Evolutionary conservation across 2,329 filamentous ascomycete genomes (phyloP), one percentile per base, ranked within the genome.

Genomic region (Clarireedia sp.): DNA sequence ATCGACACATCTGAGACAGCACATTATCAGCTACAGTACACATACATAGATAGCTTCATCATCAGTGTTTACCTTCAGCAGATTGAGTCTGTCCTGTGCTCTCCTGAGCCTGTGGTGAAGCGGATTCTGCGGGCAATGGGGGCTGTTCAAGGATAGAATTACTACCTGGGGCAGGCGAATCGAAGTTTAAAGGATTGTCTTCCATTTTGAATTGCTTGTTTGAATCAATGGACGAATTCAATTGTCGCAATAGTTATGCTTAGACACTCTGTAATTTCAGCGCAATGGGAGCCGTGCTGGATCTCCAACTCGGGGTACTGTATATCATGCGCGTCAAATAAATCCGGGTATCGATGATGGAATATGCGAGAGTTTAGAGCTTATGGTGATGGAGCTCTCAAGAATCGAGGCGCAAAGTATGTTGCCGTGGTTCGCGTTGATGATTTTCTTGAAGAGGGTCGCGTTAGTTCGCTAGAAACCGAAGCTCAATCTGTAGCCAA

Each of bases 1-100:
- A 87, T 87, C 59, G 81, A 77, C 44, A 85, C 72, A 73, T 89
- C 85, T 83, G 36, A 46, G 24, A 14, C 48, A 47, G 44, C 60
- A 47, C n/a, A 21, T 51, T 8, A n/a, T 43, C 16, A 59, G 17
- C 14, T 41, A 23, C 24, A 29, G 21, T 58, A 52, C 59, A 54
- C 55, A 16, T 21, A 48, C 46, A 21, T 46, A 16, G 9, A 46
- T 24, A 14, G n/a, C 23, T 24, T 14, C 43, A 16, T 14, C 16
- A 16, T 23, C 43, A 26, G 45, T 51, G 24, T 69, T 58, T 72
- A 82, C 80, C 78, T 75, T 81, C 74, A 41, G 63, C 63, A 21
- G 63, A 64, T 61, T 63, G 66, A 43, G 70, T 64, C 57, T 63
- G 66, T 37, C 70, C 65, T 36, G 52, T n/a, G 51, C 70, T 66